phyloP scores from a whole-genome alignment of 257 asterid species.

The Gentiana straminea region DNA sequence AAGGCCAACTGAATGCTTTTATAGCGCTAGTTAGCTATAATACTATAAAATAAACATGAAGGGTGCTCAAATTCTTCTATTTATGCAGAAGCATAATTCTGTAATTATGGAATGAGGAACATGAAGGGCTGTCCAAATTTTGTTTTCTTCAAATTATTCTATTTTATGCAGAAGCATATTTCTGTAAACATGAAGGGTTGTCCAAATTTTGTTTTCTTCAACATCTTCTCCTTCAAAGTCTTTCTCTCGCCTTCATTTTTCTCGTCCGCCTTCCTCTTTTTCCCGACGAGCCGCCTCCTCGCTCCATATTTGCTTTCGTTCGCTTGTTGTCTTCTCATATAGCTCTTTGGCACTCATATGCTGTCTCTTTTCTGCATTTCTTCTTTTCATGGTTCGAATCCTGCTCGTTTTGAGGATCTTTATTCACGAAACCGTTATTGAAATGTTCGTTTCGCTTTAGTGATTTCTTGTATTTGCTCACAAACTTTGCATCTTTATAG shows the following conservation, averaged over 20 bases:
- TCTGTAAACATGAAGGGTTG: conserved; percentile 62
- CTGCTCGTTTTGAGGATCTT: conserved; percentile 8
- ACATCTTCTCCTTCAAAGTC: conserved; percentile 64
- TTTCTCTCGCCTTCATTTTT: conserved; percentile 50
- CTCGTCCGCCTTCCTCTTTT: conserved; percentile 43
- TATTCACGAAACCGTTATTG: conserved; percentile 15
- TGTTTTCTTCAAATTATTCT: too few relatives aligned
- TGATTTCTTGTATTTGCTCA: conserved; percentile 53
- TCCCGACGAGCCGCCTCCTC: conserved; percentile 47
- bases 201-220: conserved; percentile 77
- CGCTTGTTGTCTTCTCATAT: conserved; percentile 53
- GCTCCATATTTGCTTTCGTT: conserved; percentile 47
- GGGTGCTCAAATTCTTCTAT: too few relatives aligned
- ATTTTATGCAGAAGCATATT: too few relatives aligned
- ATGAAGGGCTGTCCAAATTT: too few relatives aligned
- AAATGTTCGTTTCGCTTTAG: conserved; percentile 37
- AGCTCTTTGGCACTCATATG: conserved; percentile 36
- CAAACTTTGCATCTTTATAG: conserved; percentile 69
- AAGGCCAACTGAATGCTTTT: too few relatives aligned
- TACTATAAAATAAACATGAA: too few relatives aligned
- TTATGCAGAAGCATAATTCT: too few relatives aligned
- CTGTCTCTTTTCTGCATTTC: conserved; percentile 22
- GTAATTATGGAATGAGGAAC: too few relatives aligned
- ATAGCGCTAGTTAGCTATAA: too few relatives aligned
- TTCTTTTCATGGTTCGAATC: conserved; percentile 15